These are phyloP conservation scores for Nothophytophthora sp. DNA, from an alignment of 352 stramenopile species.

Conservation along the genomic window DNA sequence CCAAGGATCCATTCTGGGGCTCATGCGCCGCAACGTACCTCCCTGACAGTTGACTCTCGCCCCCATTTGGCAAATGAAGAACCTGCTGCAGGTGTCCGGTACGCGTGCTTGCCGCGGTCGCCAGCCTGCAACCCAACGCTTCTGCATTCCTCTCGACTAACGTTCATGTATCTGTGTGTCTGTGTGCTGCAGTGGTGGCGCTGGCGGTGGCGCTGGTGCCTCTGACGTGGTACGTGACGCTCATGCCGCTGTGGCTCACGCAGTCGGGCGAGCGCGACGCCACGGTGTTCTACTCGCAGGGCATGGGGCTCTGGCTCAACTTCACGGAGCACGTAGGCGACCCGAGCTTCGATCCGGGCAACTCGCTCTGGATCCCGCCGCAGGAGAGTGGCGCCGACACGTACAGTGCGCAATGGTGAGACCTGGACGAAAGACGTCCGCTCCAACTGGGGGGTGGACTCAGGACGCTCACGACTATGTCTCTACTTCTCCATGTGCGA, in stretches of 20 bases:
- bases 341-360: constrained; percentile 63
- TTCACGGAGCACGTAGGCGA: constrained; percentile 80
- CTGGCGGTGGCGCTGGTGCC: constrained; percentile 46
- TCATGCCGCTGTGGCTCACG: constrained; percentile 67
- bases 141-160: no score
- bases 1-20: background rate
- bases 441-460: no score
- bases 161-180: constrained; percentile 1
- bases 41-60: no score
- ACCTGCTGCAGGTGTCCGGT: constrained; percentile 46
- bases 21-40: no score
- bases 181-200: constrained; percentile 42
- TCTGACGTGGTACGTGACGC: constrained; percentile 70
- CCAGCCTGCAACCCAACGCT: no score
- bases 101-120: constrained; percentile 11
- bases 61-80: constrained; percentile 33
- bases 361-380: constrained; percentile 75
- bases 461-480: no score
- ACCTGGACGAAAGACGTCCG: background rate
- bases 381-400: constrained; percentile 58
- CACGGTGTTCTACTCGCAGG: constrained; percentile 73
- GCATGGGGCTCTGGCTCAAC: constrained; percentile 81
- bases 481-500: no score
- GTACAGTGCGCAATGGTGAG: constrained; percentile 67
- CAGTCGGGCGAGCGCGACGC: constrained; percentile 55